These are phyloP conservation scores for Entomortierella lignicola DNA, from an alignment of 192 early-diverging fungal genomes.

Conservation along the genomic window DNA sequence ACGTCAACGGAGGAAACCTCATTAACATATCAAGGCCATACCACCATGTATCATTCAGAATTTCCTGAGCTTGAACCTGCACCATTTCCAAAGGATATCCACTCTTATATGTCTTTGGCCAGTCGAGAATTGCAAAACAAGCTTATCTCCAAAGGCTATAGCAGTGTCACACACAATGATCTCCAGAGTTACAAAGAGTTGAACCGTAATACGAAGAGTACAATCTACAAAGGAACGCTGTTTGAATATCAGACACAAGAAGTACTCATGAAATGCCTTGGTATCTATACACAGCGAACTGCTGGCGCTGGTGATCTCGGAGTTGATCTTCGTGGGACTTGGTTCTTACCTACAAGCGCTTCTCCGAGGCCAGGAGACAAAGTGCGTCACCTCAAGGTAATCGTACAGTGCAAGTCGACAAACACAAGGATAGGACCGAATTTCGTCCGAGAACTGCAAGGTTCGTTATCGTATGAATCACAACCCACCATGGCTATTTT, in stretches of 20 bases:
- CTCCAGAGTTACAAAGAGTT: slow-evolving; percentile 25
- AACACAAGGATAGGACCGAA: slow-evolving; percentile 38
- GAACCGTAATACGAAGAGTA: slow-evolving; percentile 22
- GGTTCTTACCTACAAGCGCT: slow-evolving; percentile 41
- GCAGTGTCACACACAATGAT: slow-evolving; percentile 20
- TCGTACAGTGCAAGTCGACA: slow-evolving; percentile 48
- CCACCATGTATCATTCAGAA: not conserved
- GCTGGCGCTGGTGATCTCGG: slow-evolving; percentile 36
- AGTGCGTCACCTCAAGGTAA: slow-evolving; percentile 47
- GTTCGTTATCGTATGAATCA: slow-evolving; percentile 35
- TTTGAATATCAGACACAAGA: slow-evolving; percentile 49
- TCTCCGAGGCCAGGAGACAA: slow-evolving; percentile 26
- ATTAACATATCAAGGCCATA: slow-evolving; percentile 16
- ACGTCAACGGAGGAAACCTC: not conserved
- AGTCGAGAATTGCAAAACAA: slow-evolving; percentile 9
- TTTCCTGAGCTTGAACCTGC: slow-evolving; percentile 30
- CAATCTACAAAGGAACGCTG: slow-evolving; percentile 38
- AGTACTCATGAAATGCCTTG: slow-evolving; percentile 32
- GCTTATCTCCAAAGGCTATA: not conserved
- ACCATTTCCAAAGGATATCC: slow-evolving; percentile 40
- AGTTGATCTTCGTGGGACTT: slow-evolving; percentile 48
- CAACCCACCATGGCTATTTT: slow-evolving; percentile 48
- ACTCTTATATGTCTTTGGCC: slow-evolving; percentile 29
- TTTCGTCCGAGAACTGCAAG: slow-evolving; percentile 43
- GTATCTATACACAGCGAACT: slow-evolving; percentile 48